Conservation (phyloP, 1,284 basidiomycete genomes). For the Trametes versicolor region DNA sequence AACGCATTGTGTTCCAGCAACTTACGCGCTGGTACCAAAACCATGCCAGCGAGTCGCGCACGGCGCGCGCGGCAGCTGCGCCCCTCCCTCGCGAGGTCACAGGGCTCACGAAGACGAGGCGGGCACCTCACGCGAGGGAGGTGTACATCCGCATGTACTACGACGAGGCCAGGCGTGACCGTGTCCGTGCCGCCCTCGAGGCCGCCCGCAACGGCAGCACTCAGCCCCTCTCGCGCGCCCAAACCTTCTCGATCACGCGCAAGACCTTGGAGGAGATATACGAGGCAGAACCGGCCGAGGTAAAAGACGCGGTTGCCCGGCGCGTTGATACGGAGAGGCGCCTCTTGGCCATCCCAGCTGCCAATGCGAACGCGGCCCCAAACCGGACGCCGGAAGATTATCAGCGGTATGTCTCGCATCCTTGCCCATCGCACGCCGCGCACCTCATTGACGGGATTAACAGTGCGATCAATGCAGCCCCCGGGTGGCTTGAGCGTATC, state of each 20-base stretch:
- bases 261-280: not conserved
- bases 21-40: conserved; percentile 9
- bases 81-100: not conserved
- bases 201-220: not conserved
- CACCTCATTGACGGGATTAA: too few relatives aligned
- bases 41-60: not conserved
- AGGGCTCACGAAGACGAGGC: not conserved
- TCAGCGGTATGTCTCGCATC: conserved; percentile 6
- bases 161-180: conserved; percentile 1
- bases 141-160: conserved; percentile 12
- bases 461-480: conserved; percentile 6
- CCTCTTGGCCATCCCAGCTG: not conserved
- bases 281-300: not conserved
- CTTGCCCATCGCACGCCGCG: too few relatives aligned
- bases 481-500: not conserved
- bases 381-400: conserved; percentile 6
- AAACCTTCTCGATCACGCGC: not conserved
- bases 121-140: conserved; percentile 9
- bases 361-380: not conserved
- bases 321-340: not conserved
- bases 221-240: not conserved
- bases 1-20: not conserved
- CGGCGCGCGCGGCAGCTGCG: not conserved
- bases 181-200: not conserved
- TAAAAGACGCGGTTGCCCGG: not conserved